A percentile compares a stretch with the other conserved stretches of the same genome.
Conservation (phyloP, 2,329 filamentous ascomycete genomes). For the Neoarthrinium moseri region DNA sequence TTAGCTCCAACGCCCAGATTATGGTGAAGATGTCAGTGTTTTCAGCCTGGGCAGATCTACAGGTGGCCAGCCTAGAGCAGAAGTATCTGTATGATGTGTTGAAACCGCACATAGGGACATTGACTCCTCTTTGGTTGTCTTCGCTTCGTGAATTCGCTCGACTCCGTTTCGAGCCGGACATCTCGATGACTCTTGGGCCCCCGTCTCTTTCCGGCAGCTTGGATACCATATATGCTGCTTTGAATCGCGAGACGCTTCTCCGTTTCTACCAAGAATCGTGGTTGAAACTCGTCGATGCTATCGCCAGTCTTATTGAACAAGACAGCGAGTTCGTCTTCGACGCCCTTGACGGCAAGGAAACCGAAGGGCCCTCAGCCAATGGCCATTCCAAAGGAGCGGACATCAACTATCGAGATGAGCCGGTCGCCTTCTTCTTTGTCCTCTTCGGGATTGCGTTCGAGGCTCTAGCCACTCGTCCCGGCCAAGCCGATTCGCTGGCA, state of each 20-base stretch:
- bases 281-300: slow-evolving; percentile 95
- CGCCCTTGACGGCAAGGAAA: slow-evolving; percentile 83
- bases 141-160: slow-evolving; percentile 92
- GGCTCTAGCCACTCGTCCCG: slow-evolving; percentile 80
- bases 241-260: slow-evolving; percentile 90
- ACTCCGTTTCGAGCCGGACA: slow-evolving; percentile 92
- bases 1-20: slow-evolving; percentile 93
- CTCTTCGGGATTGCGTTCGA: slow-evolving; percentile 96
- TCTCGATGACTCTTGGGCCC: slow-evolving; percentile 84
- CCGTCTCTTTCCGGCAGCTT: slow-evolving; percentile 80
- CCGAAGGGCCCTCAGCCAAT: slow-evolving; percentile 44
- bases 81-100: slow-evolving; percentile 85
- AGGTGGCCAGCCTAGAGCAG: slow-evolving; percentile 92
- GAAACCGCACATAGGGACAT: slow-evolving; percentile 81
- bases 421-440: slow-evolving; percentile 98
- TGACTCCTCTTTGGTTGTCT: slow-evolving; percentile 92
- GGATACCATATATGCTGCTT: slow-evolving; percentile 89
- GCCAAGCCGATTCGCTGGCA: slow-evolving; percentile 63
- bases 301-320: slow-evolving; percentile 94
- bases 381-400: slow-evolving; percentile 64
- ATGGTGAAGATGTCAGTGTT: slow-evolving; percentile 99
- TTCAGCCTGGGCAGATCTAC: slow-evolving; percentile 94
- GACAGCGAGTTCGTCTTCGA: slow-evolving; percentile 98
- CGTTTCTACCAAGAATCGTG: slow-evolving; percentile 97
- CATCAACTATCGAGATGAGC: slow-evolving; percentile 97